Percentiles rank a stretch among this genome's conserved stretches.
phyloP scores from a whole-genome alignment of 306 rosid species.

The Corylus americana region DNA sequence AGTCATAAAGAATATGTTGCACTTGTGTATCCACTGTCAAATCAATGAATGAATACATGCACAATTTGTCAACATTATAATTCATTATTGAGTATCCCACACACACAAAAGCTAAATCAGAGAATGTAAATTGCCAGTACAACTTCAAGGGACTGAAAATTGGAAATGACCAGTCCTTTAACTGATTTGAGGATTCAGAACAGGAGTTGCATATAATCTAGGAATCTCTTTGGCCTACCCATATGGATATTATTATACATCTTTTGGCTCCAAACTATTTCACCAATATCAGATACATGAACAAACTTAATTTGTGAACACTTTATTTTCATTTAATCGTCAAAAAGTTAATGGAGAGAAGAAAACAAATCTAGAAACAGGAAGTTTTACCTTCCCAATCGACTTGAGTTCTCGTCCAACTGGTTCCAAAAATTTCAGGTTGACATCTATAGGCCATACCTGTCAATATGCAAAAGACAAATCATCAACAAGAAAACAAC shows the following conservation, averaged over 20 bases:
- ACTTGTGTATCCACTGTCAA: not conserved
- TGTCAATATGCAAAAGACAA: slow-evolving; percentile 36
- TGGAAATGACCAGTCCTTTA: slow-evolving; percentile 1
- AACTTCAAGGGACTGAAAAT: not conserved
- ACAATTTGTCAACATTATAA: not conserved
- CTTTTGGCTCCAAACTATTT: not conserved
- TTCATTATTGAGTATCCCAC: too few species aligned
- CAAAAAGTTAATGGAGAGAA: not conserved
- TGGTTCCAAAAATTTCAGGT: slow-evolving; percentile 83
- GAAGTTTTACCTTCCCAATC: slow-evolving; percentile 73
- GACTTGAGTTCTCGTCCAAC: slow-evolving; percentile 83
- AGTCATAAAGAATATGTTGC: not conserved
- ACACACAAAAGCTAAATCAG: not conserved
- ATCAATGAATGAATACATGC: not conserved
- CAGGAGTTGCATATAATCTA: not conserved
- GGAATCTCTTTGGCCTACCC: not conserved
- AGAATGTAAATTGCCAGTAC: not conserved
- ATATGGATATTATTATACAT: too few species aligned
- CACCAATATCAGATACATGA: not conserved
- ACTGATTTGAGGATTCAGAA: not conserved
- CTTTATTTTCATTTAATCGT: not conserved
- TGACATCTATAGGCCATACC: slow-evolving; percentile 83
- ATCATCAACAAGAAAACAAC: slow-evolving; percentile 6
- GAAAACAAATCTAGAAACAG: not conserved
- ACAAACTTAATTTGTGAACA: not conserved